These are phyloP conservation scores for Apophysomyces trapeziformis DNA, from an alignment of 371 early-diverging fungal species.

Conservation along the genomic window DNA sequence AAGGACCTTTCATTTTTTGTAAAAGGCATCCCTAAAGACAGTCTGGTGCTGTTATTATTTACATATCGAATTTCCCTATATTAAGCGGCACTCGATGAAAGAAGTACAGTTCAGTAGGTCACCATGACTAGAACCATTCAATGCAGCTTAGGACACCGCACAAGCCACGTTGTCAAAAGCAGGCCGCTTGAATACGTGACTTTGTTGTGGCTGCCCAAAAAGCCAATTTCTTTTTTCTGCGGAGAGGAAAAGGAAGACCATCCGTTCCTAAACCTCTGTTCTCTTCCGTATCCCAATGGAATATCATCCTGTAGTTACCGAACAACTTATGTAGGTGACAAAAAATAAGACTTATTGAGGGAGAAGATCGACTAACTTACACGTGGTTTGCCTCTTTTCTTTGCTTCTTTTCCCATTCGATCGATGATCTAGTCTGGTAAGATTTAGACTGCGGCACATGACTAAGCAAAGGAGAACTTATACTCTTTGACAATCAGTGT, in stretches of 20 bases:
- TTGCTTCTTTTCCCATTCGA: constrained; percentile 13
- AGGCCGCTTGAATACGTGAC: background rate
- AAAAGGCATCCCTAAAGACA: too few relatives aligned
- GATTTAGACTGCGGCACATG: background rate
- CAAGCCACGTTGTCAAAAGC: background rate
- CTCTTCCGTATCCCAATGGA: constrained; percentile 32
- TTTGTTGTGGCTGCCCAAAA: too few relatives aligned
- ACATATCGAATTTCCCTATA: too few relatives aligned
- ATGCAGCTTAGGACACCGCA: too few relatives aligned
- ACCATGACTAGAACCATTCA: too few relatives aligned
- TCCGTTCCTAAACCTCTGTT: background rate
- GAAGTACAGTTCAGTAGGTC: too few relatives aligned
- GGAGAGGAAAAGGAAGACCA: background rate
- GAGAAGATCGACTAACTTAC: too few relatives aligned
- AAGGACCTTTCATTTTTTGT: too few relatives aligned
- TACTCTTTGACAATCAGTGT: constrained; percentile 66
- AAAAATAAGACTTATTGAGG: background rate
- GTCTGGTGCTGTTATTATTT: too few relatives aligned
- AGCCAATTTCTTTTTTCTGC: background rate
- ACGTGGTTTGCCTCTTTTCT: background rate
- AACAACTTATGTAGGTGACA: constrained; percentile 54
- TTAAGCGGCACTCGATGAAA: too few relatives aligned
- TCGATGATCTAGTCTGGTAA: constrained; percentile 40
- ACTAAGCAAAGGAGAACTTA: background rate
- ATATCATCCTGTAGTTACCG: constrained; percentile 53